Evolutionary conservation across 2,329 filamentous ascomycete genomes (phyloP), one percentile per base, ranked within the genome.

Genomic region (Phyllosticta citriasiana): DNA sequence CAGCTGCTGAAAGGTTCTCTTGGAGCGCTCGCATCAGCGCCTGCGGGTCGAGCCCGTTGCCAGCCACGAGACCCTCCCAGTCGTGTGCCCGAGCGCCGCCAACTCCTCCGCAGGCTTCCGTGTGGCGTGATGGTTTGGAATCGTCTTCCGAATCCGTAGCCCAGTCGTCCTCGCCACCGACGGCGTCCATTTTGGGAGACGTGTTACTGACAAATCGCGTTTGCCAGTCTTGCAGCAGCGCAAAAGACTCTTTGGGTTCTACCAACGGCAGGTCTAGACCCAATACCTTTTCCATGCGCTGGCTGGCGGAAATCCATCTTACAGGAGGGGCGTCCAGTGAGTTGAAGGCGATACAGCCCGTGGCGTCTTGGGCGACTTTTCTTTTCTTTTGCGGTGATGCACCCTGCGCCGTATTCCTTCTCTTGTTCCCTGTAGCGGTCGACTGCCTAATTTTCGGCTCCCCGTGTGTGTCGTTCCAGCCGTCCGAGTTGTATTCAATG

Each of bases 401-500:
- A 62, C 65, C 60, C 47, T 64, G 30, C 26, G 35, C 10, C 53
- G 60, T 47, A 57, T 61, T 33, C 59, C 62, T 10, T 56, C 58
- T 35, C 69, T 67, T 67, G 73, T 74, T 67, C 69, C 26, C 63
- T 65, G 55, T 69, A 70, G 40, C 63, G 64, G 8, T 53, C 62
- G 56, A 64, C 57, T 14, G 35, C 6, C 16, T n/a, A 47, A 47
- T 52, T n/a, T 61, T 60, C 7, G 68, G 62, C 27, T 70, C 67
- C 2, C 65, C 63, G 3, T 67, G 63, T 53, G 69, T 67, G 56
- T 79, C 76, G 65, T 77, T 76, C 57, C 78, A 79, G 52, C 74
- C 72, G 64, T 79, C 77, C 16, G 75, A 76, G 12, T 71, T 77
- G 63, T 79, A 79, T 60, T 80, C 78, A 53, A 79, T 67, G 62